Percentiles rank a stretch among this genome's conserved stretches.
Evolutionary conservation across 129 eudicot species (phyloP).

Genomic region (Pittosporum tobira): DNA sequence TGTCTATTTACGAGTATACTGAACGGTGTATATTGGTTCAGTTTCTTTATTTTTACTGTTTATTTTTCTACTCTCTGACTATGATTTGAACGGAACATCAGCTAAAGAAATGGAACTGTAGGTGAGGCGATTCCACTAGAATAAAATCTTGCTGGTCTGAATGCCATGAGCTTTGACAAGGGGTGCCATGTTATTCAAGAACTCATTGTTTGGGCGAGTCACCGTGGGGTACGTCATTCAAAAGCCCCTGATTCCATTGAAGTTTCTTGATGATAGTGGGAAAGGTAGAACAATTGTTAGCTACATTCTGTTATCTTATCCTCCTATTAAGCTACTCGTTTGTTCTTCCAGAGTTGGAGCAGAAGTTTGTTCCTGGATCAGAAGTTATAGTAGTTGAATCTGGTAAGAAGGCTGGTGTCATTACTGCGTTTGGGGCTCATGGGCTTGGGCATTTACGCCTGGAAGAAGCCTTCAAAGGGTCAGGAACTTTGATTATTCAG

Average conservation of each 20-base stretch:
- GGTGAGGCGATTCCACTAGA: conserved; percentile 95
- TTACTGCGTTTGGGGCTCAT: conserved; percentile 69
- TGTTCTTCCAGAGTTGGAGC: conserved; percentile 43
- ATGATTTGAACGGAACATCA: too few relatives aligned
- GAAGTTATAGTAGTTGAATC: conserved; percentile 39
- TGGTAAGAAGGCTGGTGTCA: conserved; percentile 70
- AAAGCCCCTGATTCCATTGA: conserved; percentile 73
- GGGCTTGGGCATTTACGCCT: conserved; percentile 69
- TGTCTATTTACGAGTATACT: background rate
- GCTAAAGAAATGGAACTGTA: too few relatives aligned
- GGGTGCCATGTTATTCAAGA: conserved; percentile 97
- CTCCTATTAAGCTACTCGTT: background rate
- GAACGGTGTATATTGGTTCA: background rate
- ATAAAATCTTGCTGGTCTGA: conserved; percentile 84
- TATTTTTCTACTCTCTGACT: too few relatives aligned
- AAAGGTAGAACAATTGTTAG: conserved; percentile 30
- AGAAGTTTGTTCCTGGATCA: conserved; percentile 58
- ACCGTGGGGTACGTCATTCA: conserved; percentile 80
- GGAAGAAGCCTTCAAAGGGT: conserved; percentile 68
- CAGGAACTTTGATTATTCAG: conserved; percentile 40
- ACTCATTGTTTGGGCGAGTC: conserved; percentile 82
- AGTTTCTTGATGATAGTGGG: conserved; percentile 48
- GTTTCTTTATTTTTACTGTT: too few relatives aligned
- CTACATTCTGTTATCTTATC: background rate
- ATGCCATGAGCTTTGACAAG: conserved; percentile 91